A percentile compares a stretch with the other conserved stretches of the same genome.
Evolutionary conservation across 2,329 filamentous ascomycete genomes (phyloP).

Genomic region (Neocatenulostroma microsporum): DNA sequence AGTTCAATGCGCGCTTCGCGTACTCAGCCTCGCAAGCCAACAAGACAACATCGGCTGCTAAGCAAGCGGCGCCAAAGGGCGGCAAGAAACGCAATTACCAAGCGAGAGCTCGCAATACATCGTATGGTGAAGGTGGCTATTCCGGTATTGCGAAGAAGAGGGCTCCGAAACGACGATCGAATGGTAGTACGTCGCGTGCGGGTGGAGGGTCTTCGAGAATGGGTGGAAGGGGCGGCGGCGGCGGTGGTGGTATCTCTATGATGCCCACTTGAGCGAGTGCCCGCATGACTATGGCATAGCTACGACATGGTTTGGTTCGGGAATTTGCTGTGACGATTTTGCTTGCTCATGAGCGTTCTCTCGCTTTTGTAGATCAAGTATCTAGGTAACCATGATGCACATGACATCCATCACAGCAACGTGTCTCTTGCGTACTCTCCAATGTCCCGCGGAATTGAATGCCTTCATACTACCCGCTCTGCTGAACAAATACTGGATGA

Average conservation of each 20-base stretch:
- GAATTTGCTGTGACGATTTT: no score
- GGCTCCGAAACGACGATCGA: conserved; percentile 1
- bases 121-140: conserved; percentile 2
- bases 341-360: no score
- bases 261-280: conserved; percentile 7
- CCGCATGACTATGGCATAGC: no score
- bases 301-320: no score
- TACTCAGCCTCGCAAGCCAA: conserved; percentile 13
- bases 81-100: conserved; percentile 4
- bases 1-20: conserved; percentile 17
- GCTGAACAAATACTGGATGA: no score
- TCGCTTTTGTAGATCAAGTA: no score
- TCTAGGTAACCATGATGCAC: no score
- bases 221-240: background rate
- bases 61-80: background rate
- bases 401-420: no score
- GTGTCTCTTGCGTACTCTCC: no score
- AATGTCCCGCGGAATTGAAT: no score
- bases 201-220: background rate
- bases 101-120: conserved; percentile 2
- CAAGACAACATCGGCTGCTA: background rate
- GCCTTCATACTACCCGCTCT: no score
- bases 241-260: conserved; percentile 4
- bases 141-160: conserved; percentile 6
- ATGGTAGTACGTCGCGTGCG: background rate